Base-by-base conservation (phyloP, 2,329 filamentous ascomycete genomes). In the Aureobasidium sp. region DNA sequence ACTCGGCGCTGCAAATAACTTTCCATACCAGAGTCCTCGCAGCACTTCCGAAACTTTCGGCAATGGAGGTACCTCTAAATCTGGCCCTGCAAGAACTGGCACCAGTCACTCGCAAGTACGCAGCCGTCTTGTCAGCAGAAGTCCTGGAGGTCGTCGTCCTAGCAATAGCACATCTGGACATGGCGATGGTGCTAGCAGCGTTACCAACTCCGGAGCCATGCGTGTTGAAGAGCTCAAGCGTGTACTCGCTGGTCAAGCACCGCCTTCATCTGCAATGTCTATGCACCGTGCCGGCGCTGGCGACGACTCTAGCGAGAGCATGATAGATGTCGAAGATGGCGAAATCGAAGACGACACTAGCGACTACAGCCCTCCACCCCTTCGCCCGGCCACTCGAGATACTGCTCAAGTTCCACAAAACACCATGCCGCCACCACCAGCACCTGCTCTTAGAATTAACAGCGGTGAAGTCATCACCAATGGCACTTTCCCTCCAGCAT, bases 251-350 rank as follows among this genome's bases (percentile, higher is more conserved):
- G 80, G 45, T 74, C 78, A 59, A 76, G 59, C 50, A 23, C 47
- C 59, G 13, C 25, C 48, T 33, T 63, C 59, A 16, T 54, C 48
- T 4, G 48, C 48, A 23, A 55, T 54, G 48, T 54, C 48, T 36
- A 38, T 64, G 36, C 47, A 43, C 15, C 60, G 60, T 78, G 31
- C 79, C 20, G 67, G 62, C 20, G 69, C 85, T 60, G 87, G 87
- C 66, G 82, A 84, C 69, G 86, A 83, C 63, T 89, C 84, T 72
- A 85, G 82, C 65, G 91, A 93, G 63, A 93, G 90, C 76, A 87
- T 93, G 82, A 86, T 91, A 69, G 72, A 74, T 29, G 69, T 69
- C 18, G 72, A 68, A 42, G 72, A 69, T 27, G 69, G 53, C 7
- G 48, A 67, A 15, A 11, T 58, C 20, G 63, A 65, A 31, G 60